phyloP scores from a whole-genome alignment of 2,329 filamentous ascomycete genomes.

The Teratosphaeria pseudoeucalypti region DNA sequence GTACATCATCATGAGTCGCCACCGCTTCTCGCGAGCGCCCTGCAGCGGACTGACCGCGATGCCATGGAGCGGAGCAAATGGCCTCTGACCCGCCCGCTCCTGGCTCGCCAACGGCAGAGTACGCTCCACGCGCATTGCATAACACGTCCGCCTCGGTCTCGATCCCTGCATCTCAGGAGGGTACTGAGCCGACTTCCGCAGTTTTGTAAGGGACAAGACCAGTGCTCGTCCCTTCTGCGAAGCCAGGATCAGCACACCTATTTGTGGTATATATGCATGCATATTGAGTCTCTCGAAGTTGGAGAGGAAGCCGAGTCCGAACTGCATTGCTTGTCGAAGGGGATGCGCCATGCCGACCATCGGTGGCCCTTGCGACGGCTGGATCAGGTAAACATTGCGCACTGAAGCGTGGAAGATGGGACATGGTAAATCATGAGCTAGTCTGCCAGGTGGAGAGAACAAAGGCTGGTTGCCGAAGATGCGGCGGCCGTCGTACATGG shows the following conservation, averaged over 20 bases:
- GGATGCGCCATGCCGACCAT: conserved; percentile 30
- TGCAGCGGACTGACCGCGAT: conserved; percentile 58
- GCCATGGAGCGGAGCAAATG: conserved; percentile 50
- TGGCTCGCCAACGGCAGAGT: conserved; percentile 47
- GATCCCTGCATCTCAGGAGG: conserved; percentile 5
- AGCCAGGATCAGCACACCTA: conserved; percentile 58
- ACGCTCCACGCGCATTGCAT: conserved; percentile 45
- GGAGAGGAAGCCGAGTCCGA: conserved; percentile 17
- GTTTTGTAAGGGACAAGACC: conserved; percentile 49
- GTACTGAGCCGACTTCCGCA: conserved; percentile 7
- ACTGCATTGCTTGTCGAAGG: conserved; percentile 21
- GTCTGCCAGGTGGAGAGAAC: conserved; percentile 13
- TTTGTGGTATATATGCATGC: conserved; percentile 54
- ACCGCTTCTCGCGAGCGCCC: conserved; percentile 39
- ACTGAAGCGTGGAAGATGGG: conserved; percentile 33
- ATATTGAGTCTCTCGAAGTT: conserved; percentile 49
- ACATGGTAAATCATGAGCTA: conserved; percentile 26
- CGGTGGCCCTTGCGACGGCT: conserved; percentile 23
- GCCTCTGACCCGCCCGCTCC: conserved; percentile 37
- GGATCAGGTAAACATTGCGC: conserved; percentile 34
- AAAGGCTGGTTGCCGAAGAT: conserved; percentile 19
- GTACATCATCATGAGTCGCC: conserved; percentile 62
- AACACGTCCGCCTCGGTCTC: conserved; percentile 17
- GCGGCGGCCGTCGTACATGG: conserved; percentile 17
- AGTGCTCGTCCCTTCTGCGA: conserved; percentile 57